Percentiles rank a stretch among this genome's conserved stretches.
These are phyloP conservation scores for Didymella sp. DNA, from an alignment of 2,329 filamentous ascomycete species.

Conservation along the genomic window DNA sequence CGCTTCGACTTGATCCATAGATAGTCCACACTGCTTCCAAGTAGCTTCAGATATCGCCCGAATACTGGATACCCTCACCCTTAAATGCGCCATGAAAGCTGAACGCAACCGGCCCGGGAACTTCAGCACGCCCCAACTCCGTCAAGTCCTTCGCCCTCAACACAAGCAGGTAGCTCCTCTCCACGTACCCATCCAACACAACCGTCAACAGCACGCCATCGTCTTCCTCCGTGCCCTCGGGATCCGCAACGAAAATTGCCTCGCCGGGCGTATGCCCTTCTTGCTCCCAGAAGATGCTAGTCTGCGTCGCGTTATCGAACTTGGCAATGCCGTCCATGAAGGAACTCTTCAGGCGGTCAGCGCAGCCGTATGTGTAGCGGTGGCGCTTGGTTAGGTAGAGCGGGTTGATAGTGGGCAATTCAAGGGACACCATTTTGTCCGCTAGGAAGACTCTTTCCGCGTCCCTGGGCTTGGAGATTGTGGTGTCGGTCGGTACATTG, in stretches of 20 bases:
- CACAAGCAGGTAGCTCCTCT: slow-evolving; percentile 70
- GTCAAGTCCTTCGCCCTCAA: slow-evolving; percentile 68
- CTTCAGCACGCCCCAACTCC: slow-evolving; percentile 70
- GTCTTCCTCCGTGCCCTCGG: slow-evolving; percentile 62
- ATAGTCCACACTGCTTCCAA: not conserved
- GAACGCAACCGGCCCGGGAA: slow-evolving; percentile 65
- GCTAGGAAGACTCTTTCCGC: slow-evolving; percentile 52
- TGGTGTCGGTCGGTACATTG: slow-evolving; percentile 43
- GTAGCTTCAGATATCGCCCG: slow-evolving; percentile 20
- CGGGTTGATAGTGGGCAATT: slow-evolving; percentile 72
- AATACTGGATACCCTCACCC: slow-evolving; percentile 23
- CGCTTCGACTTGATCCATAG: no score
- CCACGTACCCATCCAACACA: slow-evolving; percentile 66
- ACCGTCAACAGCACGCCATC: slow-evolving; percentile 68
- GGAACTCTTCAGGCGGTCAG: slow-evolving; percentile 64
- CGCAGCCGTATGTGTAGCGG: slow-evolving; percentile 67
- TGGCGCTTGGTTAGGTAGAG: slow-evolving; percentile 59
- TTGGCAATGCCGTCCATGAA: slow-evolving; percentile 70
- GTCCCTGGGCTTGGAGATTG: slow-evolving; percentile 41
- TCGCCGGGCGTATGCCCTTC: slow-evolving; percentile 72
- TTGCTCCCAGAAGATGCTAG: slow-evolving; percentile 63
- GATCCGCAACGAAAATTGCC: slow-evolving; percentile 69
- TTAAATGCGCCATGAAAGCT: slow-evolving; percentile 70
- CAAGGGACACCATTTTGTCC: slow-evolving; percentile 60
- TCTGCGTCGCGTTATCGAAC: slow-evolving; percentile 65